Conservation (phyloP, 2,329 filamentous ascomycete genomes). For the Neoarthrinium moseri region DNA sequence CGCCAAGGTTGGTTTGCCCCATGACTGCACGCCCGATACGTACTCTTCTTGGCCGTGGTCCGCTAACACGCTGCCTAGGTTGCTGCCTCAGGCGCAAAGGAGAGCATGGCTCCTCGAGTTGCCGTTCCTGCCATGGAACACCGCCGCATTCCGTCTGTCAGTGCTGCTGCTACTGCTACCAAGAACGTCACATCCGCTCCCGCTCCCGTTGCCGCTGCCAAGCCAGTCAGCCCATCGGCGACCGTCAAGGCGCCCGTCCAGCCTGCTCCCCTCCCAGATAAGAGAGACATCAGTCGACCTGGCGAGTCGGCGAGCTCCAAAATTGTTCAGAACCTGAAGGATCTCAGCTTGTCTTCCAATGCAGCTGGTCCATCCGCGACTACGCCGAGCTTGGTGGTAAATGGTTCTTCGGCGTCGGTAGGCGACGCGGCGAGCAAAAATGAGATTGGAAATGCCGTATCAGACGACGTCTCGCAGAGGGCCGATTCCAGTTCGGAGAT, state of each 20-base stretch:
- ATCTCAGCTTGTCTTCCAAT: conserved; percentile 17
- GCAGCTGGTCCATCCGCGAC: conserved; percentile 18
- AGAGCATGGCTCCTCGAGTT: conserved; percentile 25
- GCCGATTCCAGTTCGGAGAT: conserved; percentile 64
- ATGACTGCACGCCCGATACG: too few relatives aligned
- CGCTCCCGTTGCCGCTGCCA: too few relatives aligned
- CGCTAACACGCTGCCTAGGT: conserved; percentile 20
- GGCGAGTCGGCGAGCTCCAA: conserved; percentile 16
- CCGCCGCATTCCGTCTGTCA: conserved; percentile 20
- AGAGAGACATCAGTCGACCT: conserved; percentile 8
- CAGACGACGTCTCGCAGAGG: conserved; percentile 54
- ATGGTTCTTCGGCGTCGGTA: conserved; percentile 43
- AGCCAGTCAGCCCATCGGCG: conserved; percentile 14
- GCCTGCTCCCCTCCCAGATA: conserved; percentile 12
- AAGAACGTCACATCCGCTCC: conserved; percentile 17
- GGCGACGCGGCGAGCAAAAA: conserved; percentile 31
- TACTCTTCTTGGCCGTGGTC: too few relatives aligned
- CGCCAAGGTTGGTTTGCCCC: conserved; percentile 30
- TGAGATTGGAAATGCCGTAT: conserved; percentile 33
- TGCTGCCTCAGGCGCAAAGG: conserved; percentile 29
- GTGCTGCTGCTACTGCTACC: conserved; percentile 14
- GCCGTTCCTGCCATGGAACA: conserved; percentile 27
- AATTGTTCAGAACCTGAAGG: conserved; percentile 18
- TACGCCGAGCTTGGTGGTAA: conserved; percentile 47
- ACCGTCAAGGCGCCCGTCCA: conserved; percentile 15